Base-by-base conservation (phyloP, 371 early-diverging fungal species). In the Actinomucor elegans region DNA sequence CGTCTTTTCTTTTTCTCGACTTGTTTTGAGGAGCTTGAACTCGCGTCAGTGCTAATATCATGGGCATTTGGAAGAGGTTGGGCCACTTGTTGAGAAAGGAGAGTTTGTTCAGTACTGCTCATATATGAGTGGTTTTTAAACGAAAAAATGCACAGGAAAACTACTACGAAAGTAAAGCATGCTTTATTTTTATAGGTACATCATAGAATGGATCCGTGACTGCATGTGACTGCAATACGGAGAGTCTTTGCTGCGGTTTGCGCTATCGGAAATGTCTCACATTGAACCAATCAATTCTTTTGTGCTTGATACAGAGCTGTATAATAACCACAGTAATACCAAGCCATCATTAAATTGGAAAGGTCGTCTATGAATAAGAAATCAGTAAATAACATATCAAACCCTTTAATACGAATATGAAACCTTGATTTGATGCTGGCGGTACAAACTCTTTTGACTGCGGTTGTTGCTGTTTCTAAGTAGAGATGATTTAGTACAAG, bases 301-400 rank as follows among this genome's bases (percentile, higher is more conserved):
- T 15, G 1, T 52, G 48, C 62, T 15, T 56, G 57, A 48, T 62
- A 57, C 35, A 62, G 47, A 1, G 48, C 62, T 1, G 62, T 62
- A 44, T 62, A 62, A 32, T 62, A 62, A 21, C 62, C 62, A 36
- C 43, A 40, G 29, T 62, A 62, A 38, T 62, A 62, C 62, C 62
- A 62, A 3, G 62, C 46, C 62, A 62, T 62, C 15, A 62, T 42
- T 36, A 62, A 15, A 52, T 55, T 56, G 11, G 62, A 56, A 28
- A 62, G 35, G 20, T 56, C 42, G 17, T 23, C 28, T 41, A 34
- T 12, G 1, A 18, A 17, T 12, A 40, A 15, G 4, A 28, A 18
- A 9, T 27, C 29, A 12, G 7, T n/a, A n/a, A n/a, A n/a, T n/a
- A n/a, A n/a, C n/a, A n/a, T n/a, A n/a, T n/a, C n/a, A 21, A 7